Evolutionary conservation across 1,284 basidiomycete genomes (phyloP), one percentile per base, ranked within the genome.

Genomic region (Trametes polyzona): DNA sequence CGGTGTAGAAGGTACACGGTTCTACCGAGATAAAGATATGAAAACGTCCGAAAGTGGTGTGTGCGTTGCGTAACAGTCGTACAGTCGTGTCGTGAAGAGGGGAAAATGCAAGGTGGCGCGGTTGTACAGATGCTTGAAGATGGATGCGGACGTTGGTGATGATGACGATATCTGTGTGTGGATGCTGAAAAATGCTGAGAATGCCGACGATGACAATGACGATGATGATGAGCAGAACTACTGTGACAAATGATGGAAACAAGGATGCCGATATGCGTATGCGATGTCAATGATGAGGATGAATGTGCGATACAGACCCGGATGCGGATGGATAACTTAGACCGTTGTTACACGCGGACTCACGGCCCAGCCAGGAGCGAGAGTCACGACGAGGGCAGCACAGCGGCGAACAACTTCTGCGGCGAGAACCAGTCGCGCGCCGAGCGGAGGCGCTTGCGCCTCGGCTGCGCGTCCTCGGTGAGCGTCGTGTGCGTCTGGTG

Each of bases 351-450:
- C 19, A 14, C 16, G 19, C 16, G 48, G 36, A 43, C 19, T 37
- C 17, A 35, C 39, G 35, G 53, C 53, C 53, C 56, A 43, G 40
- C 52, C 41, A 55, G 47, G 43, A 55, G 41, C 29, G 62, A 58
- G 35, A 58, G 59, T 60, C 68, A 69, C 70, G 72, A 76, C 58
- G 74, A 74, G 19, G 71, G 74, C 42, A 77, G 69, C 46, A 74
- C 67, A n/a, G 75, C 75, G 46, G 80, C 69, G 63, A 84, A 82
- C 59, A 86, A 67, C 72, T 78, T 80, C 61, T 76, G 76, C 23
- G 82, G 79, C 59, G 81, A 81, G 68, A 85, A 83, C 83, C 83
- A 86, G 66, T 78, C 75, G 41, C 83, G 78, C 66, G 79, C 76
- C 46, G 80, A 76, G 58, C 81, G 79, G 69, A 79, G 70, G 48